Evolutionary conservation across 2,329 filamentous ascomycete species (phyloP), one percentile per base, ranked within the genome.

Genomic region (Tympanopsis confertula): DNA sequence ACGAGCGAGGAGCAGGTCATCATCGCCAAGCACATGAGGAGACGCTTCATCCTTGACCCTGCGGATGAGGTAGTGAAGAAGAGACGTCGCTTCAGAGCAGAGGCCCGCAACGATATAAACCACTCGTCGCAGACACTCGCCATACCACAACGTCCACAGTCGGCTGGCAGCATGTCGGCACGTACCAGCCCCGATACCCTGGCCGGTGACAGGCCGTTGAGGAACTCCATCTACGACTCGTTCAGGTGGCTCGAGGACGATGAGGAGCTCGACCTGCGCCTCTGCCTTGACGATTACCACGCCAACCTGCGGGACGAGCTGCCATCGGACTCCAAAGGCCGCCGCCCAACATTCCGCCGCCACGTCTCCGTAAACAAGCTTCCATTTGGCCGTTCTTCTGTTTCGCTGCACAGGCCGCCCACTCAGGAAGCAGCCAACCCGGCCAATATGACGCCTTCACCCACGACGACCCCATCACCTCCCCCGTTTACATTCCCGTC

Each of bases 241-340:
- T 82, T 86, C 46, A 69, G 77, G 36, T 86, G 82, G 80, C 62
- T 86, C 19, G 81, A 87, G 20, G 78, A 85, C 40, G 77, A 84
- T 38, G 71, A 79, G 14, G 73, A 82, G 38, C 61, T 88, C 20
- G 81, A 88, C 47, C 56, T 81, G 18, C 66, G 71, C 33, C 65
- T 88, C 26, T 69, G 68, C 26, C 58, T 86, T 20, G 78, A 86
- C 50, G 78, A 85, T 51, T 83, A 85, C 49, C 78, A 83, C 50
- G 63, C 70, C 35, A 78, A 78, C 47, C 59, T 78, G 22, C 66
- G 74, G 26, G 67, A 71, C 20, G 59, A 69, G 17, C 52, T 66
- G 4, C 61, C 69, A 4, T 47, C 54, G 44, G 55, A 61, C 36
- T 58, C 53, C 44, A 68, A 68, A 43, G 59, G 58, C 42, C 57